Evolutionary conservation across 164 flowering plant species (phyloP).

Genomic region (Umbilicus rupestris): DNA sequence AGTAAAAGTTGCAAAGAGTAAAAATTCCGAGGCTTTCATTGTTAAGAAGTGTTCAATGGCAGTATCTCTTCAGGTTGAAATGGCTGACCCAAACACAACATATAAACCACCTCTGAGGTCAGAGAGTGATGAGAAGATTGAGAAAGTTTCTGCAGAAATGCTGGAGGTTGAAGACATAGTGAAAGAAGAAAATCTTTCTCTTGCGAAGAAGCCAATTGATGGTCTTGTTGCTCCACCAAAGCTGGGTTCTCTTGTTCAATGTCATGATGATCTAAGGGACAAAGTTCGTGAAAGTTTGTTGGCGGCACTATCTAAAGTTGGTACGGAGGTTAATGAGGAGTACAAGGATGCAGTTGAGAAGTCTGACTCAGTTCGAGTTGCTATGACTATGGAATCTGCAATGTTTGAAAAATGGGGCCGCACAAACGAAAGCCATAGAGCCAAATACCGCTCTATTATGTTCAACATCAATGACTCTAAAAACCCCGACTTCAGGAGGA

Average conservation of each 20-base stretch:
- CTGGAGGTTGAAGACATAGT: constrained; percentile 24
- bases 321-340: constrained; percentile 48
- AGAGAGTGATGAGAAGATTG: constrained; percentile 12
- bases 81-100: neutral
- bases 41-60: constrained; percentile 10
- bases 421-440: constrained; percentile 59
- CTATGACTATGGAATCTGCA: constrained; percentile 68
- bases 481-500: constrained; percentile 84
- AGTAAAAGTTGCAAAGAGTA: neutral
- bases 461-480: constrained; percentile 77
- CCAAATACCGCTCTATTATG: constrained; percentile 74
- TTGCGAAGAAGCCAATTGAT: constrained; percentile 23
- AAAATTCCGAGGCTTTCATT: neutral
- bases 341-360: constrained; percentile 39
- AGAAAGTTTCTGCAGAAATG: constrained; percentile 8
- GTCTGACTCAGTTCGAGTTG: constrained; percentile 65
- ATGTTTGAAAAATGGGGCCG: constrained; percentile 79
- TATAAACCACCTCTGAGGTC: neutral
- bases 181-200: constrained; percentile 29
- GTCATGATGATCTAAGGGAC: constrained; percentile 67
- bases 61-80: neutral
- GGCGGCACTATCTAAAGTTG: constrained; percentile 64
- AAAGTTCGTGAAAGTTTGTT: constrained; percentile 59
- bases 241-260: constrained; percentile 47
- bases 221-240: constrained; percentile 39